Conservation (phyloP, 73 alveolate species). For the Diophrys appendiculata region DNA sequence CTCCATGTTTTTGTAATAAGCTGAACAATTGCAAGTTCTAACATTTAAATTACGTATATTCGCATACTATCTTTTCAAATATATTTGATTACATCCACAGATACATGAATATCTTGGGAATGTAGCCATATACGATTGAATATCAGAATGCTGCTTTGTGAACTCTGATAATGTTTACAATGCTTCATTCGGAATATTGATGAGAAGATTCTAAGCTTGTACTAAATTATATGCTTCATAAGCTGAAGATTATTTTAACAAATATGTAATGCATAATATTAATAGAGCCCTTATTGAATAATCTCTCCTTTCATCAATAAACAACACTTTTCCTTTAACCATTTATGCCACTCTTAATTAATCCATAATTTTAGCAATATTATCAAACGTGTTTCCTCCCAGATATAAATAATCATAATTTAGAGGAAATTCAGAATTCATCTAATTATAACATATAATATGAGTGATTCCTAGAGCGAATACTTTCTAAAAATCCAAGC, state of each 20-base stretch:
- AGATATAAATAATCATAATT: constrained; percentile 17
- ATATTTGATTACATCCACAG: constrained; percentile 75
- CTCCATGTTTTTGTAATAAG: constrained; percentile 69
- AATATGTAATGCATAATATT: constrained; percentile 66
- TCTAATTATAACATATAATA: constrained; percentile 53
- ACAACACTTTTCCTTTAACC: constrained; percentile 88
- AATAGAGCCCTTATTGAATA: not conserved
- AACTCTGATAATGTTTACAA: constrained; percentile 6
- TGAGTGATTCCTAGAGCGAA: constrained; percentile 80
- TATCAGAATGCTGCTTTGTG: constrained; percentile 17
- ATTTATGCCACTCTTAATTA: constrained; percentile 80
- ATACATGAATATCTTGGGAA: constrained; percentile 79
- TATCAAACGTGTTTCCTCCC: constrained; percentile 53
- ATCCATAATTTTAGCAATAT: constrained; percentile 86
- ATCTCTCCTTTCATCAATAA: constrained; percentile 75
- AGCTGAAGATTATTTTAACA: constrained; percentile 79
- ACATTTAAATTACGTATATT: constrained; percentile 61
- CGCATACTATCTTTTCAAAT: constrained; percentile 66
- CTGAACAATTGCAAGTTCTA: constrained; percentile 64
- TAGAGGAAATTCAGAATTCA: constrained; percentile 31
- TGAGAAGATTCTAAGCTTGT: constrained; percentile 36
- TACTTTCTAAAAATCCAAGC: constrained; percentile 35
- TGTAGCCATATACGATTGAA: constrained; percentile 51
- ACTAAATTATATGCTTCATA: constrained; percentile 86
- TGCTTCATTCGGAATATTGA: constrained; percentile 25